Base-by-base conservation (phyloP, 2,329 filamentous ascomycete species). In the Alternaria longipes region DNA sequence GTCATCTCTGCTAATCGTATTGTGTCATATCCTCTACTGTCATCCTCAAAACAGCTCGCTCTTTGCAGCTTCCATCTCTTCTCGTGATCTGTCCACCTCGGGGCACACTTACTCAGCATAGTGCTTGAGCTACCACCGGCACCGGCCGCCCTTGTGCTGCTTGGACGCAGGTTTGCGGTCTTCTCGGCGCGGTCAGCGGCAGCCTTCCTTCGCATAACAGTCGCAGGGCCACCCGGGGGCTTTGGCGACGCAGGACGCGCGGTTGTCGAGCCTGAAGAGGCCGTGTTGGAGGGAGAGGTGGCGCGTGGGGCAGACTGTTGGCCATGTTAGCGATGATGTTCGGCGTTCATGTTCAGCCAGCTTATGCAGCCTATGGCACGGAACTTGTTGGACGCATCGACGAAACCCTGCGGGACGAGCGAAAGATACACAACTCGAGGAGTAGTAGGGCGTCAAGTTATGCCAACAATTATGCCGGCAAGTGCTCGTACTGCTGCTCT, bases 121-220 rank as follows among this genome's bases (percentile, higher is more conserved):
- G 95, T 99, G 84, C 93, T 97, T 81, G 91, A 97, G 79, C 93
- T 97, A 69, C 95, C 95, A 70, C 95, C 95, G 18, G 95, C 95
- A 72, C 95, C 95, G 34, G 95, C 95, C 40, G 94, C 90, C 74
- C 95, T 89, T 69, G 95, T 99, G 84, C 92, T 97, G 80, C 90
- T 92, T 52, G 95, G 95, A 72, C 95, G 87, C 69, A 89, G 91
- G 90, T 97, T 99, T 76, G 94, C 94, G 73, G 94, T 89, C 83
- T 96, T 95, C 83, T 98, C 95, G 82, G 97, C 97, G 84, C 97
- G 92, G 81, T 98, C 95, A 74, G 94, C 94, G 30, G 95, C 95
- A 44, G 95, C 94, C 79, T 95, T 93, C 80, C 95, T 90, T 81
- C 95, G 90, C 83, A 99, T 96, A 64, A 93, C 94, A 70, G 94